Conservation (phyloP, 805 yeast genomes). For the Danielia reshetovae region DNA sequence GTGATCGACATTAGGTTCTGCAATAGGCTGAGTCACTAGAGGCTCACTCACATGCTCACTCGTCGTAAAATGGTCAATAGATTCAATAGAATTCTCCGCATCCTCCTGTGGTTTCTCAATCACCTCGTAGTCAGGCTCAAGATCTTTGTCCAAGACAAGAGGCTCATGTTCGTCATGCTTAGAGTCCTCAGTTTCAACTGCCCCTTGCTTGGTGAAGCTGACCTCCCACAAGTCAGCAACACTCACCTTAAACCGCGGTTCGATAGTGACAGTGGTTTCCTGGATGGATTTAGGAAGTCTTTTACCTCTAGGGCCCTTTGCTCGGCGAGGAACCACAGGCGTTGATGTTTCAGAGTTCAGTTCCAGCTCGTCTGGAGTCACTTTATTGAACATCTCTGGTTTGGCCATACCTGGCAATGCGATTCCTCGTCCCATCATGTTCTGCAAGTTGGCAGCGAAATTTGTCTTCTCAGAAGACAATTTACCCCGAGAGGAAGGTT, state of each 20-base stretch:
- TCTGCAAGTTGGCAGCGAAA: slow-evolving; percentile 58
- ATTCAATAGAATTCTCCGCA: not conserved
- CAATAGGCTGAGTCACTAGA: no score
- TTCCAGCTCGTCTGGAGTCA: slow-evolving; percentile 8
- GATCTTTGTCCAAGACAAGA: not conserved
- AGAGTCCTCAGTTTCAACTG: not conserved
- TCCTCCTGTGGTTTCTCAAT: not conserved
- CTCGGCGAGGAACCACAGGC: slow-evolving; percentile 35
- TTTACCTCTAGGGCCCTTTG: slow-evolving; percentile 72
- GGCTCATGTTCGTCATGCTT: not conserved
- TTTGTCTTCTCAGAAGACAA: slow-evolving; percentile 37
- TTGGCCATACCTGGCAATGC: slow-evolving; percentile 53
- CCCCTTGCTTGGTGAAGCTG: slow-evolving; percentile 3
- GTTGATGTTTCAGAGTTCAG: not conserved
- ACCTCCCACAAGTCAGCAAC: slow-evolving; percentile 38
- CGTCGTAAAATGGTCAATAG: no score
- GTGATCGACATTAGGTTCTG: no score
- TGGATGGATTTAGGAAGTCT: slow-evolving; percentile 58
- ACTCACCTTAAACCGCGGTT: slow-evolving; percentile 29
- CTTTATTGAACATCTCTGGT: slow-evolving; percentile 26
- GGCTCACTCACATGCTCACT: no score
- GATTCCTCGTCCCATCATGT: slow-evolving; percentile 50
- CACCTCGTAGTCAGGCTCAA: slow-evolving; percentile 1
- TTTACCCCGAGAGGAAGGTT: slow-evolving; percentile 13
- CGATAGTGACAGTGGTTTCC: slow-evolving; percentile 34